Conservation (phyloP, 768 basidiomycete genomes). For the Tylopilus subfusipes region DNA sequence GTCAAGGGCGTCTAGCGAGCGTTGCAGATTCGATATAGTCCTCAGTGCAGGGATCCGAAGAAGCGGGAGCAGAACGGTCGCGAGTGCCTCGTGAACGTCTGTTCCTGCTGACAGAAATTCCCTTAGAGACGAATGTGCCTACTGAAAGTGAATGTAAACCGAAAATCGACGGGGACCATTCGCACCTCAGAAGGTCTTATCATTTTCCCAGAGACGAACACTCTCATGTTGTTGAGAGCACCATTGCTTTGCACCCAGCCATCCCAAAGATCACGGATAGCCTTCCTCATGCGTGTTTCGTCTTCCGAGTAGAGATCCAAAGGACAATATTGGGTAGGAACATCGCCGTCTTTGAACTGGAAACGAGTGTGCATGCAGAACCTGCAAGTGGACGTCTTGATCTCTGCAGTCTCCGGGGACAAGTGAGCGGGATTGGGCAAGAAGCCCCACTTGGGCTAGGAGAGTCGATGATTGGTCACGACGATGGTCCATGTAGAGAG, state of each 20-base stretch:
- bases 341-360: constrained; percentile 34
- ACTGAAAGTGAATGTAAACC: not conserved
- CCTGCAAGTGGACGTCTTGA: constrained; percentile 76
- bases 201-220: constrained; percentile 68
- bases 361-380: constrained; percentile 85
- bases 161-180: not conserved
- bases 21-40: constrained; percentile 60
- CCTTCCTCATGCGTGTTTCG: constrained; percentile 53
- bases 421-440: constrained; percentile 63
- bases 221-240: constrained; percentile 72
- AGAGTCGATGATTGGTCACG: constrained; percentile 1
- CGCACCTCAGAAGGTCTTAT: constrained; percentile 58
- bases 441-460: constrained; percentile 97
- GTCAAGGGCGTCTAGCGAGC: constrained; percentile 75
- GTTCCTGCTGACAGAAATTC: constrained; percentile 17
- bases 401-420: constrained; percentile 48
- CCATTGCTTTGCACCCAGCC: constrained; percentile 67
- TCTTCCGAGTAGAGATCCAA: constrained; percentile 85
- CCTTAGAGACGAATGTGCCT: constrained; percentile 8
- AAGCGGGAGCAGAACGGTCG: constrained; percentile 44
- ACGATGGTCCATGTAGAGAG: not conserved
- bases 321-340: constrained; percentile 67
- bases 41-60: constrained; percentile 49
- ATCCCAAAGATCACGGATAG: constrained; percentile 68
- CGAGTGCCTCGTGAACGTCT: constrained; percentile 49